Base-by-base conservation (phyloP, 805 yeast species). In the Saccharomycopsis sp. region DNA sequence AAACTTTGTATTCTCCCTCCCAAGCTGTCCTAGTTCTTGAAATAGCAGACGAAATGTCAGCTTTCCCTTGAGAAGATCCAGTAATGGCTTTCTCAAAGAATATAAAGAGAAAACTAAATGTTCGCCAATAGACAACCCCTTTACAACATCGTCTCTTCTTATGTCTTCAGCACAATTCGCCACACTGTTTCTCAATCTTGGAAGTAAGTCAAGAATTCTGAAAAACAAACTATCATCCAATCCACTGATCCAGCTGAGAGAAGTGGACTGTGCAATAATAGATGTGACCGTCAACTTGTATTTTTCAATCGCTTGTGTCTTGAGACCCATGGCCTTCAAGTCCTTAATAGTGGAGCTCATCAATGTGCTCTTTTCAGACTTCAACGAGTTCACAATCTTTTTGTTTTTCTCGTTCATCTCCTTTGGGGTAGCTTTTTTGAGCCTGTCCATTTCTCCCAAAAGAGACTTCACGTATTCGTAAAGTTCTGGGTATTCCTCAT, bases 361-460 rank as follows among this genome's bases (percentile, higher is more conserved):
- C 5, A 87, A 59, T 49, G 80, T 81, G 45, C 78, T 68, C 60
- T 92, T 92, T 53, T 85, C 89, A n/a, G 79, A 69, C 53, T 80
- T 83, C 59, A 92, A 65, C 5, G 85, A 69, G 2, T 87, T 78
- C 29, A 80, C 59, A 1, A 64, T 54, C 55, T 81, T 81, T 61
- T 87, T 86, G 49, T 75, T 77, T 29, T 82, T 94, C 40, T 88
- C 85, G 4, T 72, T 79, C 49, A 69, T 64, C 2, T 63, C 69
- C 1, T 62, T 60, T 1, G 98, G 98, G 2, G 98, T 92, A 50
- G 83, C 94, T 21, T 72, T 66, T 40, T 75, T 69, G 30, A 94
- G 65, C 10, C 71, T 58, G 7, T 75, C 77, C 57, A 85, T 77
- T 55, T 52, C 36, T 65, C 68, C 0, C 42, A 44, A 4, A 45